Conservation (phyloP, 352 stramenopile genomes). For the Globisporangium camurandrum region DNA sequence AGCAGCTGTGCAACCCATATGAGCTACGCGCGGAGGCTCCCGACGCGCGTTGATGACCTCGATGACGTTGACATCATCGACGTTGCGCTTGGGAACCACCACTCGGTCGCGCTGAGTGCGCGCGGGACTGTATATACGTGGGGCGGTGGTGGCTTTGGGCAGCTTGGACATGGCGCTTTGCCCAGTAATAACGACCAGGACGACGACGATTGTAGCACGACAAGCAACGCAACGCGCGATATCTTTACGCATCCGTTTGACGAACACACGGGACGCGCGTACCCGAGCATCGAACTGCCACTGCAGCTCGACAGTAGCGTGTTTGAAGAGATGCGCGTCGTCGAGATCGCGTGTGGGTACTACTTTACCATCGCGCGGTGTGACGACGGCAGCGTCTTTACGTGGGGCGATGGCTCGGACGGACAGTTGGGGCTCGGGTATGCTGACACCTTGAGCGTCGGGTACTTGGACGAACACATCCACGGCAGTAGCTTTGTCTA, state of each 20-base stretch:
- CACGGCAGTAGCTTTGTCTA: slow-evolving; percentile 71
- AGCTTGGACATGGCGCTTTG: slow-evolving; percentile 72
- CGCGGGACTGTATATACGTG: slow-evolving; percentile 61
- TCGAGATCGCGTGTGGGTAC: slow-evolving; percentile 63
- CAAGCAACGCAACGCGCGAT: too few relatives aligned
- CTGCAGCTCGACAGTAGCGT: slow-evolving; percentile 62
- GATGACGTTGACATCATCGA: slow-evolving; percentile 41
- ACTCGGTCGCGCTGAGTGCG: slow-evolving; percentile 59
- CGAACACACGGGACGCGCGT: slow-evolving; percentile 54
- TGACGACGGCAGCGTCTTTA: slow-evolving; percentile 65
- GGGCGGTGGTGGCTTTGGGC: slow-evolving; percentile 55
- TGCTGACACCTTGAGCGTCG: slow-evolving; percentile 53
- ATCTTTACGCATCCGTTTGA: slow-evolving; percentile 67
- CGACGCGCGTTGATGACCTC: slow-evolving; percentile 58
- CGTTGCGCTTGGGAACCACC: slow-evolving; percentile 46
- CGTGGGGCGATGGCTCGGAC: slow-evolving; percentile 71
- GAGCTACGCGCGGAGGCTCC: slow-evolving; percentile 21
- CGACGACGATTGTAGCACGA: too few relatives aligned
- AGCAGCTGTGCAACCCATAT: neutral
- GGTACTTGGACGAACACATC: slow-evolving; percentile 62
- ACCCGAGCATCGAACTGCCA: slow-evolving; percentile 56
- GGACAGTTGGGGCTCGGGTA: slow-evolving; percentile 61
- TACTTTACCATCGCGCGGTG: slow-evolving; percentile 64
- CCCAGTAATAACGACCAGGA: too few relatives aligned
- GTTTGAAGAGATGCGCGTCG: slow-evolving; percentile 67